Evolutionary conservation across 306 rosid genomes (phyloP).

Genomic region (Acmispon strigosus): DNA sequence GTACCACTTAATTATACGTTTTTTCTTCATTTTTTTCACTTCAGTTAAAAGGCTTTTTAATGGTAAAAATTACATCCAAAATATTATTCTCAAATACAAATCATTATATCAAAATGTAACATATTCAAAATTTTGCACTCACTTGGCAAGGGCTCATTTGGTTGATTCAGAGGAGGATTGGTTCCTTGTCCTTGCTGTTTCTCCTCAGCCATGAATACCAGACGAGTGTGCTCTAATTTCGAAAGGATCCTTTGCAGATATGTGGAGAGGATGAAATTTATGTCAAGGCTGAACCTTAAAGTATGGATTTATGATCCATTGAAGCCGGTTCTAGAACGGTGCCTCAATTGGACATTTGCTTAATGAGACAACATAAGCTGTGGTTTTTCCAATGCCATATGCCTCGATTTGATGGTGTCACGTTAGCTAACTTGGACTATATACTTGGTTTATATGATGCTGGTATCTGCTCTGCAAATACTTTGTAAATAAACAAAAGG

Average conservation of each 20-base stretch:
- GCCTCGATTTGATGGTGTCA: constrained; percentile 9
- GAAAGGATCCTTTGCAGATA: not conserved
- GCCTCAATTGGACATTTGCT: not conserved
- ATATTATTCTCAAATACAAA: no score
- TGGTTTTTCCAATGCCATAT: constrained; percentile 16
- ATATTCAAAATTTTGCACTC: not conserved
- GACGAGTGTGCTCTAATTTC: not conserved
- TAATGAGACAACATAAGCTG: not conserved
- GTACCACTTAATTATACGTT: no score
- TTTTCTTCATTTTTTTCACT: no score
- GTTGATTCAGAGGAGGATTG: not conserved
- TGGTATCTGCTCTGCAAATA: no score
- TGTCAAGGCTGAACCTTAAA: not conserved
- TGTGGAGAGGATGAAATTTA: not conserved
- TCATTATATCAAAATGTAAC: no score
- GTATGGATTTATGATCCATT: not conserved
- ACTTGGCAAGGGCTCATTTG: constrained; percentile 32
- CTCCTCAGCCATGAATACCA: constrained; percentile 26
- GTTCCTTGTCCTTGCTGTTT: constrained; percentile 19
- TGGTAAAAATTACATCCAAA: no score
- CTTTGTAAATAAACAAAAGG: no score
- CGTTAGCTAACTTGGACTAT: not conserved
- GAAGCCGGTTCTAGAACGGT: not conserved
- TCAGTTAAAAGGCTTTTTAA: no score
- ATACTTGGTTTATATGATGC: not conserved